A percentile compares a stretch with the other conserved stretches of the same genome.
phyloP scores from a whole-genome alignment of 371 early-diverging fungal genomes.

The Lichtheimia corymbifera region DNA sequence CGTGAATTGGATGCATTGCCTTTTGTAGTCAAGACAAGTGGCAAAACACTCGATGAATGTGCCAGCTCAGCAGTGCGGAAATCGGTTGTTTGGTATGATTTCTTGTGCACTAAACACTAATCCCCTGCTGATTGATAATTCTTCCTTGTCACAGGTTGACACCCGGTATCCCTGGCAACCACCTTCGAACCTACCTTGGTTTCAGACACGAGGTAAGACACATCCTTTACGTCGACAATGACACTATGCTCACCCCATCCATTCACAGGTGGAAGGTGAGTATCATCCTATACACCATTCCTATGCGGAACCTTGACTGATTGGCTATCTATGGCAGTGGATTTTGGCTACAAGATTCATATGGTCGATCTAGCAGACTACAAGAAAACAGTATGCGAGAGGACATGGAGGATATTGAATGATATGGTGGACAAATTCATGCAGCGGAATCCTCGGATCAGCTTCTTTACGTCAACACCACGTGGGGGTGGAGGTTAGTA shows the following conservation, averaged over 20 bases:
- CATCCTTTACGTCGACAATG: not conserved
- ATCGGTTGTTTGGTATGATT: conserved; percentile 56
- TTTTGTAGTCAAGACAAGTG: conserved; percentile 60
- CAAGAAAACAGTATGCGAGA: conserved; percentile 51
- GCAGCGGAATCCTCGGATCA: conserved; percentile 54
- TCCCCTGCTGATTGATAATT: too few relatives aligned
- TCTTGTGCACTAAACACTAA: too few relatives aligned
- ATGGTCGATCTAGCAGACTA: conserved; percentile 63
- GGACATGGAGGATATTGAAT: conserved; percentile 61
- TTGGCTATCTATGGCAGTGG: conserved; percentile 38
- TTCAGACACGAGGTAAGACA: conserved; percentile 42
- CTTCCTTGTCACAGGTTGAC: conserved; percentile 37
- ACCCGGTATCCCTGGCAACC: conserved; percentile 67
- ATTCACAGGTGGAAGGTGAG: conserved; percentile 29
- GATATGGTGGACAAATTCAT: conserved; percentile 51
- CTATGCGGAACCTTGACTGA: not conserved
- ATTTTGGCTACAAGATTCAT: conserved; percentile 64
- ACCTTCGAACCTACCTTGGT: conserved; percentile 13
- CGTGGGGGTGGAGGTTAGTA: conserved; percentile 81
- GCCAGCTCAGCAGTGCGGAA: conserved; percentile 75
- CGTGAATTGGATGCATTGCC: conserved; percentile 75
- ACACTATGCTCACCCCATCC: not conserved
- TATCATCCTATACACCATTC: not conserved
- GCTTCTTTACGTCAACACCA: conserved; percentile 85
- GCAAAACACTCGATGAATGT: conserved; percentile 64